Evolutionary conservation across 2,329 filamentous ascomycete genomes (phyloP).

Genomic region (Colletotrichum camelliae): DNA sequence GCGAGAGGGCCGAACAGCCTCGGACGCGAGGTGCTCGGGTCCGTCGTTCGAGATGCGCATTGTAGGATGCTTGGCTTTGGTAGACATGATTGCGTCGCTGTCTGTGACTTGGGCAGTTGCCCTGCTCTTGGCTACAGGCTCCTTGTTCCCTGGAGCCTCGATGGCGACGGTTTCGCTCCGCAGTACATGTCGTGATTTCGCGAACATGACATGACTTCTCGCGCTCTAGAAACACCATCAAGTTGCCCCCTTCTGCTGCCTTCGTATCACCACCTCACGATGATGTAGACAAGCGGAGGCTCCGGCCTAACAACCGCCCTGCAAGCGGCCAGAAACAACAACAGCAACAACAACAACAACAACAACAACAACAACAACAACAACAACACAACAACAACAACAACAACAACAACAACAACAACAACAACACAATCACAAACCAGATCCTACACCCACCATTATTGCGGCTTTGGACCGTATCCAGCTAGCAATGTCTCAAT

Average conservation of each 20-base stretch:
- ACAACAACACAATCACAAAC: not conserved
- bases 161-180: not conserved
- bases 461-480: not conserved
- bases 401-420: not conserved
- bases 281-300: not conserved
- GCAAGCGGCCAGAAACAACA: not conserved
- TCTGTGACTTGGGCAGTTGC: not conserved
- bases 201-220: not conserved
- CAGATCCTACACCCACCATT: not conserved
- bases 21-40: not conserved
- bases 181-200: not conserved
- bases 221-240: not conserved
- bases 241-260: not conserved
- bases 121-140: not conserved
- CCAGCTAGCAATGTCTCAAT: not conserved
- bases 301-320: not conserved
- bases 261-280: not conserved
- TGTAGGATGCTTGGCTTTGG: not conserved
- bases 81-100: not conserved
- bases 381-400: not conserved
- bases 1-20: not conserved
- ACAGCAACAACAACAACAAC: too few species aligned
- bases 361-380: not conserved
- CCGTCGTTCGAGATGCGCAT: not conserved
- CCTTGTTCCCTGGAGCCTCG: not conserved